Evolutionary conservation across 495 filamentous ascomycete species (phyloP).

Genomic region (Penicillium angulare): DNA sequence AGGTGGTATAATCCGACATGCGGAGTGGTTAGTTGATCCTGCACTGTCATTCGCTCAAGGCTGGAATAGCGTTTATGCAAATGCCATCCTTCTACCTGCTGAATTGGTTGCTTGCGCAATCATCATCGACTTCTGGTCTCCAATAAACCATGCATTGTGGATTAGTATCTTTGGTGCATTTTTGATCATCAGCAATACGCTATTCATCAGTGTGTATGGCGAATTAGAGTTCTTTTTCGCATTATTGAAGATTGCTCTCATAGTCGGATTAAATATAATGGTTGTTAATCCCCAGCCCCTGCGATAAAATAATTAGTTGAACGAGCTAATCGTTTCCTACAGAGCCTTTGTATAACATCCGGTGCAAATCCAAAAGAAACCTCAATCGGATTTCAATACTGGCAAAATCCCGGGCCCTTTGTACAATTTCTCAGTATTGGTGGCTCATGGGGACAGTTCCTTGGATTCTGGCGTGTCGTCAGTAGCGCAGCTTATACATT

Average conservation of each 20-base stretch:
- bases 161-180: slow-evolving; percentile 44
- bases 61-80: slow-evolving; percentile 30
- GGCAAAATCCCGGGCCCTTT: slow-evolving; percentile 22
- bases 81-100: slow-evolving; percentile 35
- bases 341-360: slow-evolving; percentile 28
- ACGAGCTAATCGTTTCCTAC: no score
- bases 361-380: slow-evolving; percentile 17
- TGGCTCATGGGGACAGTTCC: slow-evolving; percentile 20
- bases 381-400: slow-evolving; percentile 23
- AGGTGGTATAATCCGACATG: slow-evolving; percentile 30
- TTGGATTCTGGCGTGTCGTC: slow-evolving; percentile 56
- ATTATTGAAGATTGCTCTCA: slow-evolving; percentile 43
- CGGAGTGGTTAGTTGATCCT: slow-evolving; percentile 29
- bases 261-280: slow-evolving; percentile 49
- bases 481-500: slow-evolving; percentile 56
- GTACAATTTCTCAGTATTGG: slow-evolving; percentile 18
- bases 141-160: slow-evolving; percentile 37
- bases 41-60: slow-evolving; percentile 32
- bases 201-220: slow-evolving; percentile 44
- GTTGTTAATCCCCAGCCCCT: no score
- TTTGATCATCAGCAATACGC: slow-evolving; percentile 42
- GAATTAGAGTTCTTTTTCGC: slow-evolving; percentile 48
- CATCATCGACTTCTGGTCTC: slow-evolving; percentile 48
- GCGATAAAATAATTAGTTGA: no score
- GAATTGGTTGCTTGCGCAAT: slow-evolving; percentile 45